Conservation (phyloP, 179 eudicot genomes). For the Amaranthus tricolor region DNA sequence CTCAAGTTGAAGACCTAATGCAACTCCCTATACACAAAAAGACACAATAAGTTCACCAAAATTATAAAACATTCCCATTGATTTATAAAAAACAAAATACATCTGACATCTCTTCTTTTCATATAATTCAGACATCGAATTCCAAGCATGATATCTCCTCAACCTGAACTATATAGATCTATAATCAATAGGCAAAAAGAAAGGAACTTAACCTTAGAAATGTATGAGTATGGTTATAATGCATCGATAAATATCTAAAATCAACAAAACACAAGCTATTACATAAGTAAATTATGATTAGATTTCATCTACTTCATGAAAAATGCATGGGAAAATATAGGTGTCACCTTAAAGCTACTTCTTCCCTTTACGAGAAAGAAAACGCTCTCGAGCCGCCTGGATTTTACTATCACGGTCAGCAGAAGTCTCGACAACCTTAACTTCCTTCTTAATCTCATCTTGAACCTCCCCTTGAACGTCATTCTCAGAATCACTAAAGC, state of each 20-base stretch:
- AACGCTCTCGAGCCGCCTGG: conserved; percentile 91
- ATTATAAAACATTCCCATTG: background rate
- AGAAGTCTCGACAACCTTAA: conserved; percentile 30
- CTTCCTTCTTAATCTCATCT: conserved; percentile 35
- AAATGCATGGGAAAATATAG: background rate
- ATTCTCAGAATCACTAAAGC: conserved; percentile 42
- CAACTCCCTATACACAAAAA: background rate
- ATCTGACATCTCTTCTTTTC: background rate
- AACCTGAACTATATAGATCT: background rate
- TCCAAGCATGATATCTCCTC: background rate
- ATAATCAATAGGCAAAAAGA: background rate
- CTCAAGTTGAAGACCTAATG: too few relatives aligned
- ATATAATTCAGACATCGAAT: background rate
- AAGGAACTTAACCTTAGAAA: background rate
- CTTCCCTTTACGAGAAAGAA: conserved; percentile 79
- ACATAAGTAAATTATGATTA: background rate
- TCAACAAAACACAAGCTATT: background rate
- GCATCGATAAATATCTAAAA: background rate
- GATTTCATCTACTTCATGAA: background rate
- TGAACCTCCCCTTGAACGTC: conserved; percentile 27
- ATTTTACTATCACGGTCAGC: conserved; percentile 61
- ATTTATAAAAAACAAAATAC: background rate
- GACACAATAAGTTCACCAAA: background rate
- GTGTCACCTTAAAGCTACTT: conserved; percentile 40
- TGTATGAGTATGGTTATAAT: background rate